A percentile compares a stretch with the other conserved stretches of the same genome.
These are phyloP conservation scores for Tetrahymena malaccensis DNA, from an alignment of 73 alveolate species.

Conservation along the genomic window DNA sequence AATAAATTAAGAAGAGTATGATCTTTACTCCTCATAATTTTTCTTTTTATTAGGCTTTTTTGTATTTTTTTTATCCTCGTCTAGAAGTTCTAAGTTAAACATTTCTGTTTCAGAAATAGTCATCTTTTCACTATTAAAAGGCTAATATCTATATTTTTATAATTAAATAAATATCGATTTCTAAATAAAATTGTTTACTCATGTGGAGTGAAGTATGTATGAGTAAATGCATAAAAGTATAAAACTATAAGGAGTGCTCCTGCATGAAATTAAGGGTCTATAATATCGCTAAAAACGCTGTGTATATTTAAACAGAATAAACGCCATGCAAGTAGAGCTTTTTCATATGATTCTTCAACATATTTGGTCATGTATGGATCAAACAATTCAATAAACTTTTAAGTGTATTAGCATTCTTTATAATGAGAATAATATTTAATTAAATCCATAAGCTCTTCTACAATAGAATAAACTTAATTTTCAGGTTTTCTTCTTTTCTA, in stretches of 20 bases:
- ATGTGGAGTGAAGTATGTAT: conserved; percentile 35
- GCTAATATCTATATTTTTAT: background rate
- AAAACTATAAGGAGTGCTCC: conserved; percentile 27
- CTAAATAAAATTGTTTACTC: background rate
- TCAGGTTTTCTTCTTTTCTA: background rate
- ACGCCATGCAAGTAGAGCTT: background rate
- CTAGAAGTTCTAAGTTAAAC: background rate
- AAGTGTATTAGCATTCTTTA: background rate
- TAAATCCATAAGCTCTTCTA: background rate
- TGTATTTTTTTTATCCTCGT: background rate
- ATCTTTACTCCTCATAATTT: conserved; percentile 17
- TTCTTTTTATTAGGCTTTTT: conserved; percentile 6
- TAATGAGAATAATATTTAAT: background rate
- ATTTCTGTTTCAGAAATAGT: background rate
- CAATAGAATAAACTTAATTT: background rate
- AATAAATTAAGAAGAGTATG: conserved; percentile 20
- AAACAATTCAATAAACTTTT: background rate
- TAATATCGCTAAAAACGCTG: background rate
- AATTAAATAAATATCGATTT: background rate
- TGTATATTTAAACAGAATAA: background rate
- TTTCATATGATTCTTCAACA: background rate
- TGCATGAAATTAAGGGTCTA: conserved; percentile 1
- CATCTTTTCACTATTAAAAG: background rate
- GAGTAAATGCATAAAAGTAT: conserved; percentile 24
- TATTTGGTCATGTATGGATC: background rate